Conservation (phyloP, 176 grass and related monocot genomes). For the Ensete glaucum region DNA sequence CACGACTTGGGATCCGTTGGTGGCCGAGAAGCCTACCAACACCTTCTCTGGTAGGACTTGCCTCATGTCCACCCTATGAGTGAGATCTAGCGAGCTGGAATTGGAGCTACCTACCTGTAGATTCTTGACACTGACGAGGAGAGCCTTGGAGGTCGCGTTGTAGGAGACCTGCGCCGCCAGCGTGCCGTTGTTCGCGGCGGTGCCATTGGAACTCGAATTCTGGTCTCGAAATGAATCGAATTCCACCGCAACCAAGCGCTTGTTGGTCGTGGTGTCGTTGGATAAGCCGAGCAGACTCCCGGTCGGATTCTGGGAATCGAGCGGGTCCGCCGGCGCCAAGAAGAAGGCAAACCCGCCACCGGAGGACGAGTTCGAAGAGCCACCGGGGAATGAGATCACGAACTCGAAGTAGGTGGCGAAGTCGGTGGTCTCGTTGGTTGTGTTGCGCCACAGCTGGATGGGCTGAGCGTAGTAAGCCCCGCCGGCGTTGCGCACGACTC, state of each 20-base stretch:
- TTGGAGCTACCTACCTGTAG: background rate
- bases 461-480: background rate
- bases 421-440: background rate
- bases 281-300: background rate
- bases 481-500: background rate
- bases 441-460: background rate
- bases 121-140: background rate
- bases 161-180: background rate
- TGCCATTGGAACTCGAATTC: background rate
- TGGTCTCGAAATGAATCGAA: background rate
- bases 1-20: background rate
- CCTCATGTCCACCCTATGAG: background rate
- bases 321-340: background rate
- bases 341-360: slow-evolving; percentile 5
- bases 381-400: background rate
- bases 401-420: slow-evolving; percentile 14
- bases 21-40: slow-evolving; percentile 5
- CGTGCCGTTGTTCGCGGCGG: background rate
- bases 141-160: background rate
- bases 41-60: background rate
- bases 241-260: slow-evolving; percentile 2
- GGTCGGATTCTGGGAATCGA: background rate
- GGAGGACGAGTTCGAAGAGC: background rate
- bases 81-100: background rate
- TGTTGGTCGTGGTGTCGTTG: background rate